Evolutionary conservation across 805 yeast genomes (phyloP).

Genomic region (Cyberlindnera japonica): DNA sequence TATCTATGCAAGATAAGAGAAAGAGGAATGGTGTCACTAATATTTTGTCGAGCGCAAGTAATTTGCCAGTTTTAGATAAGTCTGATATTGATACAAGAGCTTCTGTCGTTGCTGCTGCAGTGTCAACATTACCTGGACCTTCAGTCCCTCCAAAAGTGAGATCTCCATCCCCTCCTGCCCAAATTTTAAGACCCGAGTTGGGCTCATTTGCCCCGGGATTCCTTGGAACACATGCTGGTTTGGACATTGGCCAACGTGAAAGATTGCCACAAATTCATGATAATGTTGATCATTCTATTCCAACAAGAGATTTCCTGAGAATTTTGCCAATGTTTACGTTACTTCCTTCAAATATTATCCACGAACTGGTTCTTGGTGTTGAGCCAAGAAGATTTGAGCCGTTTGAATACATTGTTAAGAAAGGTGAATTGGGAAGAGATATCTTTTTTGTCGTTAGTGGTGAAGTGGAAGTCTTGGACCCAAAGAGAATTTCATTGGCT

Average conservation of each 20-base stretch:
- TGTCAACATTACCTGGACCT: conserved; percentile 38
- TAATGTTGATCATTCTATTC: conserved; percentile 50
- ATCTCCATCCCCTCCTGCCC: conserved; percentile 12
- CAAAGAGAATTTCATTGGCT: conserved; percentile 27
- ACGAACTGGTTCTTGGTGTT: conserved; percentile 59
- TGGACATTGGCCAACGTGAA: neutral
- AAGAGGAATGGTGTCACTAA: conserved; percentile 39
- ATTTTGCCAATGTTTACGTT: conserved; percentile 55
- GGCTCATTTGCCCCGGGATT: conserved; percentile 1
- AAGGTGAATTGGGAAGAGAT: conserved; percentile 59
- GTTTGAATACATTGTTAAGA: conserved; percentile 56
- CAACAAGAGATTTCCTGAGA: conserved; percentile 55
- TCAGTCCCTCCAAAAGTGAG: conserved; percentile 33
- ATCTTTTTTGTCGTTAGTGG: conserved; percentile 66
- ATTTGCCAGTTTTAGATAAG: conserved; percentile 1
- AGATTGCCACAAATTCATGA: conserved; percentile 28
- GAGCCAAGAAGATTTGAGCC: conserved; percentile 52
- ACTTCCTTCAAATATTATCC: conserved; percentile 56
- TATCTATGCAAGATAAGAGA: conserved; percentile 66
- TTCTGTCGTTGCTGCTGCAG: conserved; percentile 30
- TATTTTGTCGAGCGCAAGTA: conserved; percentile 22
- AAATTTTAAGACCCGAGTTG: conserved; percentile 2
- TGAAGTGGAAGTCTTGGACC: conserved; percentile 61
- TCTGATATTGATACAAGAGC: conserved; percentile 15
- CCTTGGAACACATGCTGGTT: neutral